These are phyloP conservation scores for Helicostylum pulchrum DNA, from an alignment of 192 early-diverging fungal species.

Conservation along the genomic window DNA sequence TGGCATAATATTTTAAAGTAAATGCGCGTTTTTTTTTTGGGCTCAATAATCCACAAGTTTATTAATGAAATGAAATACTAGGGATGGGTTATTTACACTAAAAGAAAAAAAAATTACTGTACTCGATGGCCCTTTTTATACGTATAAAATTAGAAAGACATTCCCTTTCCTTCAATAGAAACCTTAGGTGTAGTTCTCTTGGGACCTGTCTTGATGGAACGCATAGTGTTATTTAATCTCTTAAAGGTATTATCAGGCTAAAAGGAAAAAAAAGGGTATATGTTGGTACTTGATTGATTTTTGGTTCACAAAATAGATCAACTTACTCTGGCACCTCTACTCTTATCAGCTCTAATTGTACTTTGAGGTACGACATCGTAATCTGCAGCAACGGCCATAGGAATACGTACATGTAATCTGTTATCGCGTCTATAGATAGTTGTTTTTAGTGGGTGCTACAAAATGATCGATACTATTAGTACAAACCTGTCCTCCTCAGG, in stretches of 20 bases:
- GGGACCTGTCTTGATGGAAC: constrained; percentile 30
- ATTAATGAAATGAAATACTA: too few relatives aligned
- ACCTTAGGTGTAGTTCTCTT: constrained; percentile 31
- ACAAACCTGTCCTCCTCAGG: constrained; percentile 25
- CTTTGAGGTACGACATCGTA: constrained; percentile 42
- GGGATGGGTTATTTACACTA: too few relatives aligned
- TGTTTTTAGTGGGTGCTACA: not conserved
- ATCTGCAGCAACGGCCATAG: constrained; percentile 31
- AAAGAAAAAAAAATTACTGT: too few relatives aligned
- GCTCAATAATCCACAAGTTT: too few relatives aligned
- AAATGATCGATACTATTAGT: constrained; percentile 4
- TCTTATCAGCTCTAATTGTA: constrained; percentile 28
- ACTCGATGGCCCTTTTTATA: too few relatives aligned
- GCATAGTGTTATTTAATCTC: constrained; percentile 34
- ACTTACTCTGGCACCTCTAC: constrained; percentile 27
- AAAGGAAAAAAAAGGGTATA: not conserved
- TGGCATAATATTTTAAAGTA: too few relatives aligned
- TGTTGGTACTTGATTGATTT: not conserved
- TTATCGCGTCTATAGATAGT: constrained; percentile 10
- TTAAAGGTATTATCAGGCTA: constrained; percentile 25
- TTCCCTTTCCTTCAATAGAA: constrained; percentile 30
- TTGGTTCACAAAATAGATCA: not conserved
- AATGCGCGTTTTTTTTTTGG: too few relatives aligned
- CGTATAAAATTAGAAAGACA: constrained; percentile 11
- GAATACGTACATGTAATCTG: constrained; percentile 32